These are phyloP conservation scores for Aspergillus pseudoglaucus DNA, from an alignment of 2,329 filamentous ascomycete genomes.

Conservation along the genomic window DNA sequence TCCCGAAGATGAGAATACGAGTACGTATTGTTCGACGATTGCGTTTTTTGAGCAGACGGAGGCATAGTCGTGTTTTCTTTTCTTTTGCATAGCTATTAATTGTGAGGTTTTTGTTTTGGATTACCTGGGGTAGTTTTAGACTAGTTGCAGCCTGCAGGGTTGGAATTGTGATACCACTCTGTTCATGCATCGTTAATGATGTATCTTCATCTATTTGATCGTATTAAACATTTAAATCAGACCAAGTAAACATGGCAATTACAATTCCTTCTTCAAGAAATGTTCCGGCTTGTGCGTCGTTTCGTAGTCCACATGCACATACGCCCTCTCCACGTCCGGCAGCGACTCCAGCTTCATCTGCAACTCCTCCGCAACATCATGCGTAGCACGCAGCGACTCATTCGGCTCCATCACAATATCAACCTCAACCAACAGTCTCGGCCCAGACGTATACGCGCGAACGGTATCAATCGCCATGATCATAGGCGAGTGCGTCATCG, in stretches of 20 bases:
- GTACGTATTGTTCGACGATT: conserved; percentile 40
- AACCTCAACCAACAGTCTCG: conserved; percentile 86
- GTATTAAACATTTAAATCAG: too few relatives aligned
- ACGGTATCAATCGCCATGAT: conserved; percentile 92
- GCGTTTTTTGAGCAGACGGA: conserved; percentile 35
- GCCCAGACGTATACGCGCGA: conserved; percentile 82
- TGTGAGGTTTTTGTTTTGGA: too few relatives aligned
- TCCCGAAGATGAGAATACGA: conserved; percentile 33
- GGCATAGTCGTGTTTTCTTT: not conserved
- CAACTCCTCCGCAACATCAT: conserved; percentile 88
- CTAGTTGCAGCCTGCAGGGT: too few relatives aligned
- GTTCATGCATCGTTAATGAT: too few relatives aligned
- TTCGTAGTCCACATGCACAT: conserved; percentile 97
- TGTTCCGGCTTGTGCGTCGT: conserved; percentile 92
- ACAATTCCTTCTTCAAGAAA: conserved; percentile 60
- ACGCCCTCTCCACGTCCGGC: conserved; percentile 85
- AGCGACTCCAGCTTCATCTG: conserved; percentile 91
- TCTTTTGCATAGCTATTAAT: not conserved
- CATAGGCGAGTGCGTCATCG: conserved; percentile 75
- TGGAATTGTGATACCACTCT: too few relatives aligned
- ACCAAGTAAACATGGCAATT: conserved; percentile 2
- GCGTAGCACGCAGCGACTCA: conserved; percentile 67
- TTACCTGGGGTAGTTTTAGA: too few relatives aligned
- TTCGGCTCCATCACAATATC: conserved; percentile 87
- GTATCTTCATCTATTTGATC: too few relatives aligned